These are phyloP conservation scores for Alternaria incomplexa DNA, from an alignment of 2,329 filamentous ascomycete species.

Conservation along the genomic window DNA sequence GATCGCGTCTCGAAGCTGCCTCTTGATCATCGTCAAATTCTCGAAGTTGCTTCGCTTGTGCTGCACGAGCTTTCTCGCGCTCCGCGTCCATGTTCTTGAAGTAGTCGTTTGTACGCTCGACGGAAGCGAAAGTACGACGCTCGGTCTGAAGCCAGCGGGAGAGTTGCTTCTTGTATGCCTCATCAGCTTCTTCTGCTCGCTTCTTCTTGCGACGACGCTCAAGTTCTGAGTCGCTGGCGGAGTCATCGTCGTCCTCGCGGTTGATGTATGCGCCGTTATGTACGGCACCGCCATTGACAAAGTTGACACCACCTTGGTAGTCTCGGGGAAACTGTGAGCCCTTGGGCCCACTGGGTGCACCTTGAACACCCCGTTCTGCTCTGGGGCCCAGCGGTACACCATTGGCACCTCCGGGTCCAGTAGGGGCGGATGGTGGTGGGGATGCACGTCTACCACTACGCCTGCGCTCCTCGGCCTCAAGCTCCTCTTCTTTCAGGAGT, in stretches of 20 bases:
- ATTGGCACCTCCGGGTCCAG: slow-evolving; percentile 69
- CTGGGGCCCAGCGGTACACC: slow-evolving; percentile 78
- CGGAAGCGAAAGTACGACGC: slow-evolving; percentile 78
- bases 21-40: slow-evolving; percentile 95
- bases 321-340: slow-evolving; percentile 71
- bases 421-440: slow-evolving; percentile 62
- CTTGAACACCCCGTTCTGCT: slow-evolving; percentile 66
- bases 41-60: slow-evolving; percentile 72
- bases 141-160: slow-evolving; percentile 91
- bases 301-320: slow-evolving; percentile 78
- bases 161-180: slow-evolving; percentile 82
- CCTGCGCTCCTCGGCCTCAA: slow-evolving; percentile 83
- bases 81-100: slow-evolving; percentile 77
- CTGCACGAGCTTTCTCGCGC: slow-evolving; percentile 67
- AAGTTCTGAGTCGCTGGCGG: slow-evolving; percentile 86
- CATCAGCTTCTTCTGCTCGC: slow-evolving; percentile 76
- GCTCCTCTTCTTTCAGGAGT: slow-evolving; percentile 85
- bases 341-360: slow-evolving; percentile 76
- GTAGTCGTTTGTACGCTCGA: slow-evolving; percentile 82
- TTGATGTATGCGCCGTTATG: slow-evolving; percentile 63
- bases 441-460: slow-evolving; percentile 75
- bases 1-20: slow-evolving; percentile 70
- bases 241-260: slow-evolving; percentile 83
- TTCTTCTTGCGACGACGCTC: slow-evolving; percentile 74
- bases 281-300: slow-evolving; percentile 78